phyloP scores from a whole-genome alignment of 2,329 filamentous ascomycete species.

The Sarocladiaceae sp. region DNA sequence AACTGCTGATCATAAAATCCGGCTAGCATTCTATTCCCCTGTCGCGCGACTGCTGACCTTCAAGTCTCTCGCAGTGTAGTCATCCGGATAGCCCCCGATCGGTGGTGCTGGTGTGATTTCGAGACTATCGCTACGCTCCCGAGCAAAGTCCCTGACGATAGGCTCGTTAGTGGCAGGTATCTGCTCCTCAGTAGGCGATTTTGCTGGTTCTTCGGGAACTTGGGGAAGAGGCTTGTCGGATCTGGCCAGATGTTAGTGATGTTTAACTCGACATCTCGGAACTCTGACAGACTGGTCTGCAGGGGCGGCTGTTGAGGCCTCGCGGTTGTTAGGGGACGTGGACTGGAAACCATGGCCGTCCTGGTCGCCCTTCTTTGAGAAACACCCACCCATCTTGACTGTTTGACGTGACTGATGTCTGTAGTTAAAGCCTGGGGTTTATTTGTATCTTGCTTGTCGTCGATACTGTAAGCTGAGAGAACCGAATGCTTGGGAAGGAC shows the following conservation, averaged over 20 bases:
- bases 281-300: background rate
- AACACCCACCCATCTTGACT: constrained; percentile 1
- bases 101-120: background rate
- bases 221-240: background rate
- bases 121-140: background rate
- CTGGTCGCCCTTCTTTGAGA: background rate
- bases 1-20: no score
- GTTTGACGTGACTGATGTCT: background rate
- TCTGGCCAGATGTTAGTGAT: no score
- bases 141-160: background rate
- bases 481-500: no score
- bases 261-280: no score
- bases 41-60: background rate
- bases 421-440: background rate
- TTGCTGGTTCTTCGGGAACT: no score
- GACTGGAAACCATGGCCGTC: background rate
- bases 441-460: background rate
- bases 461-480: background rate
- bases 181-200: background rate
- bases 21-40: background rate
- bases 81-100: background rate
- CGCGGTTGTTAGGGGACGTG: background rate
- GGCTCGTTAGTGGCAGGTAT: background rate
- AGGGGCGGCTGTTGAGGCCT: background rate
- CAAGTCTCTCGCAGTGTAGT: background rate